These are phyloP conservation scores for Trichoderma atrobrunneum DNA, from an alignment of 2,329 filamentous ascomycete species.

Conservation along the genomic window DNA sequence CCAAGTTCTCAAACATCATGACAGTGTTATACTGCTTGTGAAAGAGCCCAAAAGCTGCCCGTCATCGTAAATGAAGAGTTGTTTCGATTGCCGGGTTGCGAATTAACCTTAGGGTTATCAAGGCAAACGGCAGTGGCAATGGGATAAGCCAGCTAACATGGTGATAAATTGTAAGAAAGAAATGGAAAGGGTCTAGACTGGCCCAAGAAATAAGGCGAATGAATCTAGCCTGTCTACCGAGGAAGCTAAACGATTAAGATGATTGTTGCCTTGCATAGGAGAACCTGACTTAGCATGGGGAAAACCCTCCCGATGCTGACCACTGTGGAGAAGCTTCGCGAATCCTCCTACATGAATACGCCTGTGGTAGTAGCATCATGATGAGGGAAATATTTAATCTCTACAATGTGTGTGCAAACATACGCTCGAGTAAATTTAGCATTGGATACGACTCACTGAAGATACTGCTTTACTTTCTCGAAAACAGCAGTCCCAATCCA, in stretches of 20 bases:
- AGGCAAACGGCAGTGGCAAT: not conserved
- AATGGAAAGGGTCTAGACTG: not conserved
- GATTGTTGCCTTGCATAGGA: not conserved
- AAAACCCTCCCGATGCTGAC: not conserved
- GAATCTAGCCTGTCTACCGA: not conserved
- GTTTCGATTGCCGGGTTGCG: not conserved
- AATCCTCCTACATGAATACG: not conserved
- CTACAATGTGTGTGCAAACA: not conserved
- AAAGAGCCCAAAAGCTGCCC: not conserved
- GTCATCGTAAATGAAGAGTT: not conserved
- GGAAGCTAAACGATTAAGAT: not conserved
- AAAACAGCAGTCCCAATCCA: not conserved
- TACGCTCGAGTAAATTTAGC: not conserved
- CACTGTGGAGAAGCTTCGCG: not conserved
- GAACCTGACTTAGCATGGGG: not conserved
- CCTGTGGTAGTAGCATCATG: not conserved
- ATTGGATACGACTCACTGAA: accelerated
- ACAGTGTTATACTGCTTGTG: not conserved
- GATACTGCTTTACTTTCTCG: accelerated
- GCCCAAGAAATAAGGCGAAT: not conserved
- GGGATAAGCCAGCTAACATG: not conserved
- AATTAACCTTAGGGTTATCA: accelerated
- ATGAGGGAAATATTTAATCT: not conserved
- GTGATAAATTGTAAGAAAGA: not conserved
- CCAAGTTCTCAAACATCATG: not conserved